phyloP scores from a whole-genome alignment of 495 filamentous ascomycete genomes.

The Bacidia gigantensis region DNA sequence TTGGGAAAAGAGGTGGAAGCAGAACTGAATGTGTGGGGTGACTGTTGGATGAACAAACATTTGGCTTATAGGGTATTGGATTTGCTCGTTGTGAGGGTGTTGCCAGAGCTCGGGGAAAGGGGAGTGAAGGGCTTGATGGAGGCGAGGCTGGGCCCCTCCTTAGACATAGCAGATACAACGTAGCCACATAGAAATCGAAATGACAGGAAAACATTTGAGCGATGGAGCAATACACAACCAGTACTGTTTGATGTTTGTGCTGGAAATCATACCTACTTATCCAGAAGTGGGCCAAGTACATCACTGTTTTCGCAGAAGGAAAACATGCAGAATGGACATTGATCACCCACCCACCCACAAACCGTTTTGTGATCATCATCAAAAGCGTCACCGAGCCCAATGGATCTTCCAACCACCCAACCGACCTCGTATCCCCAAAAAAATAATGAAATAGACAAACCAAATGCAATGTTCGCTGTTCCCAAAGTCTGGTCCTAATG shows the following conservation, averaged over 20 bases:
- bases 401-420: neutral
- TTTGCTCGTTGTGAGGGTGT: slow-evolving; percentile 56
- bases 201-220: too few species aligned
- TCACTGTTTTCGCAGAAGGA: neutral
- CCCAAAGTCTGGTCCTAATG: neutral
- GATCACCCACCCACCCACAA: neutral
- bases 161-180: neutral
- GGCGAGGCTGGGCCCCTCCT: slow-evolving; percentile 40
- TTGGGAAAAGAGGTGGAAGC: slow-evolving; percentile 34
- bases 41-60: slow-evolving; percentile 84
- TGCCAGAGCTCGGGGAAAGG: slow-evolving; percentile 73
- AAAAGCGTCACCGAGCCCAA: neutral
- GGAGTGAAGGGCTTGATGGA: slow-evolving; percentile 59
- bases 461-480: neutral
- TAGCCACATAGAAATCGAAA: neutral
- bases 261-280: too few species aligned
- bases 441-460: neutral
- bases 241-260: too few species aligned
- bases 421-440: neutral
- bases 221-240: too few species aligned
- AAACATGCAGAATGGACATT: neutral
- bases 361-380: neutral
- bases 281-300: too few species aligned
- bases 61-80: slow-evolving; percentile 68
- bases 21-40: slow-evolving; percentile 59